These are phyloP conservation scores for Echinosophora koreensis DNA, from an alignment of 306 rosid species.

Conservation along the genomic window DNA sequence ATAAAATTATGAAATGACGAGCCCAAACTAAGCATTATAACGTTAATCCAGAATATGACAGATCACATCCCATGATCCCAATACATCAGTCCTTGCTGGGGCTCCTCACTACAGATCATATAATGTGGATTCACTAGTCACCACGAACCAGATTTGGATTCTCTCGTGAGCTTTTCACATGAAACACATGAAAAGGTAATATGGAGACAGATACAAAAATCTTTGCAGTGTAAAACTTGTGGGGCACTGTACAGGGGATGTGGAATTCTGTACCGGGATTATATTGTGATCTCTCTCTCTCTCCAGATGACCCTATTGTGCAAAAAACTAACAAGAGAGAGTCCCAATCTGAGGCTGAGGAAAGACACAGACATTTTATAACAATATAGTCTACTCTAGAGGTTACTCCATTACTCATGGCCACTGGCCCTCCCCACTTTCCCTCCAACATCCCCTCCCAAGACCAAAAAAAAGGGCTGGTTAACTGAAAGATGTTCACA, in stretches of 20 bases:
- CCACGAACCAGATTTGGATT: background rate
- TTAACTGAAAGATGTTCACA: conserved; percentile 1
- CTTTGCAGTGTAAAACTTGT: conserved; percentile 1
- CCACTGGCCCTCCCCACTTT: background rate
- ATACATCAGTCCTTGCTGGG: conserved; percentile 29
- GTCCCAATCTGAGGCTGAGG: background rate
- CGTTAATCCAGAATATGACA: conserved; percentile 16
- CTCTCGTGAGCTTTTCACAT: conserved; percentile 6
- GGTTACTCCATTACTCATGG: background rate
- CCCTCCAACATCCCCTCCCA: conserved; percentile 3
- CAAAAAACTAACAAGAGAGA: conserved; percentile 13
- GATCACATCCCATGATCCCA: background rate
- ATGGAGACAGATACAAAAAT: conserved; percentile 15
- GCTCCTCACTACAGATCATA: conserved; percentile 21
- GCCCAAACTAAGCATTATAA: conserved; percentile 20
- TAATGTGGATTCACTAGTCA: conserved; percentile 11
- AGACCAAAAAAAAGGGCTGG: background rate
- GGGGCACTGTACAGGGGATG: background rate
- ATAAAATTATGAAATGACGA: conserved; percentile 19
- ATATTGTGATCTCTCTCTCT: background rate
- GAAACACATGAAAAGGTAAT: conserved; percentile 19
- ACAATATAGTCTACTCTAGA: background rate
- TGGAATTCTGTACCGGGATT: conserved; percentile 8
- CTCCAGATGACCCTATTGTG: background rate
- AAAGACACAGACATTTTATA: conserved; percentile 8